Evolutionary conservation across 2,329 filamentous ascomycete genomes (phyloP).

Genomic region (Ambrosiella cleistominuta): DNA sequence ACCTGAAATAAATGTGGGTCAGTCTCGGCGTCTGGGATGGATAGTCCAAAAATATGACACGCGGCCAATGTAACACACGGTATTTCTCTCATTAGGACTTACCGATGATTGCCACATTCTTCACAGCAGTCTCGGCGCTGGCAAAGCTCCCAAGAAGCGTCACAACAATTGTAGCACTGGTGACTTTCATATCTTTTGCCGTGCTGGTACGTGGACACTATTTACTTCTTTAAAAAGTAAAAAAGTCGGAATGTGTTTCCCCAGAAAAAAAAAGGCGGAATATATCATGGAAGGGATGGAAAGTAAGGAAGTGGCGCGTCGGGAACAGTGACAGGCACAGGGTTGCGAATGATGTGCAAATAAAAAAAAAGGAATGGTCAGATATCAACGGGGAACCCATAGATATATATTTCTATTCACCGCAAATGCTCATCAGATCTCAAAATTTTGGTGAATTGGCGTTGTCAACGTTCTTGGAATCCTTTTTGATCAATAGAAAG

Average conservation of each 20-base stretch:
- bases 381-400: too few species aligned
- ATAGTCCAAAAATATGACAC: not conserved
- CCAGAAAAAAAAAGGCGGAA: not conserved
- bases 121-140: not conserved
- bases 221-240: too few species aligned
- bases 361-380: not conserved
- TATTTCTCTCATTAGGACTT: slow-evolving; percentile 5
- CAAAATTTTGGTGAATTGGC: too few species aligned
- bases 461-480: too few species aligned
- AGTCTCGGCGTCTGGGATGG: not conserved
- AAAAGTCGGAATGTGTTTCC: too few species aligned
- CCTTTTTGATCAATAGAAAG: too few species aligned
- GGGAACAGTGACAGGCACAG: not conserved
- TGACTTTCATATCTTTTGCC: not conserved
- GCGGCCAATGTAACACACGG: not conserved
- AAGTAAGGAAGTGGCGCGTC: not conserved
- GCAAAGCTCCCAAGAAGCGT: not conserved
- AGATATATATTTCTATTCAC: too few species aligned
- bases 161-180: not conserved
- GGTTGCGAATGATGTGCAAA: not conserved
- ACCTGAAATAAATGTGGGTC: slow-evolving; percentile 33
- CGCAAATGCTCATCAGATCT: too few species aligned
- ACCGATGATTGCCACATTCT: slow-evolving; percentile 19
- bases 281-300: not conserved
- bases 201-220: too few species aligned